Evolutionary conservation across 169 alveolate genomes (phyloP), one percentile per base, ranked within the genome.

Genomic region (Plasmodium chabaudi): DNA sequence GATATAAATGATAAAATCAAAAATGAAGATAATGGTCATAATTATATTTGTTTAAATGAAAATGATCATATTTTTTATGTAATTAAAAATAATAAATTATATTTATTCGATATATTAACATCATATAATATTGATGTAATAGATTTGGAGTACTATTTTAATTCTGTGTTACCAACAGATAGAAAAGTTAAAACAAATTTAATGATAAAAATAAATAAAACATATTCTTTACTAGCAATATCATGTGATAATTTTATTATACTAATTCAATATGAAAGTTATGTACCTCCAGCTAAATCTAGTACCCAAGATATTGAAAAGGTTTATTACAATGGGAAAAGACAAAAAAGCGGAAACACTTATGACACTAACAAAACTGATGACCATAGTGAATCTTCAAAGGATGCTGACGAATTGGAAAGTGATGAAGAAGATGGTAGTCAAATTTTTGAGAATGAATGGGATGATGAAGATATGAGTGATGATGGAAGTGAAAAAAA

Each of bases 71-170:
- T 69, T 9, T 63, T 86, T 10, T 86, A 69, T 17, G 44, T 15
- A n/a, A 72, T 86, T 19, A 65, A 86, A 15, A 23, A 27, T 6
- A 51, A 63, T 21, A 86, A 68, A 34, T 64, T 86, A 23, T 70
- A 68, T 21, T 46, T 86, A 6, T 86, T 86, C 44, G 91, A 86
- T 55, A 51, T 86, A 23, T 44, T 86, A 27, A 69, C 91, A 42
- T 86, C 91, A 0, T 86, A 86, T 59, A 86, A 69, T 70, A 57
- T 86, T 13, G 87, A 72, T 15, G 42, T 56, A 53, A 86, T 86
- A 25, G 86, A 68, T 64, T 51, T 86, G 19, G 46, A n/a, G 5
- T 5, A 69, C 19, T 86, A 86, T 15, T 86, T 19, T 64, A 64
- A 51, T 5, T 17, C 13, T 6, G 47, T n/a, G 42, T 21, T 21